Evolutionary conservation across 495 filamentous ascomycete species (phyloP).

Genomic region (Lophiotrema nucula): DNA sequence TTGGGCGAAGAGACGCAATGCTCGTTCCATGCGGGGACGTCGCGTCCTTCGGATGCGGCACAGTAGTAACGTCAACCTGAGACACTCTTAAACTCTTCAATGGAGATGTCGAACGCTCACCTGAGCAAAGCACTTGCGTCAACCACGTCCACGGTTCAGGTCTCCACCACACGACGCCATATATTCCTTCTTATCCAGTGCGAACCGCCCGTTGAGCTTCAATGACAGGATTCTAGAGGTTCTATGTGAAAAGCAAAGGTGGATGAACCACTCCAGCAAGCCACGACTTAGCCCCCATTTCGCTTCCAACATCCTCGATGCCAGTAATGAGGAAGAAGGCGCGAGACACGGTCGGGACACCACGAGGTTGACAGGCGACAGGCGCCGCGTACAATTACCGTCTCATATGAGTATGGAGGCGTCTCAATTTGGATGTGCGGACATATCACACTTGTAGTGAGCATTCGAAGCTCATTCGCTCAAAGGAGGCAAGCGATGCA

Average conservation of each 20-base stretch:
- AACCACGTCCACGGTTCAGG: not conserved
- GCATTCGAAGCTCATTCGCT: not conserved
- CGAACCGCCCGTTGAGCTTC: not conserved
- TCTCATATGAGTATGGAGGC: not conserved
- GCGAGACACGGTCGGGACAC: not conserved
- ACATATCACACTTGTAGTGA: not conserved
- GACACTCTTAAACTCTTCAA: too few species aligned
- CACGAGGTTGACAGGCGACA: slow-evolving; percentile 2
- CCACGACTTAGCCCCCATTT: not conserved
- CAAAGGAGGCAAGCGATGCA: not conserved
- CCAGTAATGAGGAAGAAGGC: not conserved
- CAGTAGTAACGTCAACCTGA: too few species aligned
- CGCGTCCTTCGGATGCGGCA: too few species aligned
- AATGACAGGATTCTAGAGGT: not conserved
- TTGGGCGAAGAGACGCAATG: not conserved
- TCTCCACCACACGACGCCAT: not conserved
- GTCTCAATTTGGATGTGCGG: not conserved
- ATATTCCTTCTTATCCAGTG: not conserved
- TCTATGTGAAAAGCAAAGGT: not conserved
- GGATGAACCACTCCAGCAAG: not conserved
- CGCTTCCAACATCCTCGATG: not conserved
- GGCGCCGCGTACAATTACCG: not conserved
- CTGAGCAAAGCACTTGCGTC: not conserved
- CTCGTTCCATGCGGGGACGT: too few species aligned
- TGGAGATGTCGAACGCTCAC: not conserved